Conservation (phyloP, 768 basidiomycete species). For the Podaxis pistillaris region DNA sequence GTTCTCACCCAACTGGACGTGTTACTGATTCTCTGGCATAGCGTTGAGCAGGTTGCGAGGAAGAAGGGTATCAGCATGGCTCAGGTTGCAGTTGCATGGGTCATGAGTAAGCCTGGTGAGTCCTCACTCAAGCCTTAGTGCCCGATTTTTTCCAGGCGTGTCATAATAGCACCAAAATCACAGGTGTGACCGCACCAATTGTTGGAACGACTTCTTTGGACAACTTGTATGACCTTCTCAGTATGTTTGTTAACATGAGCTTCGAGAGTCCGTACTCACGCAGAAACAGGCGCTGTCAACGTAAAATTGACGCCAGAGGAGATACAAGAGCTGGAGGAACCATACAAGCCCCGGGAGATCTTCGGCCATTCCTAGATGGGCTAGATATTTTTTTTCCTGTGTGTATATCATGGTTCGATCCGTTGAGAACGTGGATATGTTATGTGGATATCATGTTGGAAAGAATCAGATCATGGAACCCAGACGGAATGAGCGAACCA, state of each 20-base stretch:
- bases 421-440: too few relatives aligned
- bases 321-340: slow-evolving; percentile 25
- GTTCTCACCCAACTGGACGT: background rate
- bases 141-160: too few relatives aligned
- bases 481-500: too few relatives aligned
- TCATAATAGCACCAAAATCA: background rate
- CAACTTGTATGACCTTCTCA: slow-evolving; percentile 29
- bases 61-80: slow-evolving; percentile 55
- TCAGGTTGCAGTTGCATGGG: slow-evolving; percentile 53
- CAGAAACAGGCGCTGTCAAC: slow-evolving; percentile 20
- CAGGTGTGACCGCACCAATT: background rate
- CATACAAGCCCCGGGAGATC: slow-evolving; percentile 20
- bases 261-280: background rate
- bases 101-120: slow-evolving; percentile 37
- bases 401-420: too few relatives aligned
- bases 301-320: slow-evolving; percentile 27
- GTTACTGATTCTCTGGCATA: slow-evolving; percentile 14
- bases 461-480: too few relatives aligned
- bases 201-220: background rate
- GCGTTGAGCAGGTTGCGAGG: slow-evolving; percentile 55
- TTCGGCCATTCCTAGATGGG: background rate
- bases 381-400: too few relatives aligned
- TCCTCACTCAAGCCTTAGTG: background rate
- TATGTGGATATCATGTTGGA: too few relatives aligned
- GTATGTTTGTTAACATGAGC: slow-evolving; percentile 22